Conservation (phyloP, 805 yeast genomes). For the Lipomyces orientalis region DNA sequence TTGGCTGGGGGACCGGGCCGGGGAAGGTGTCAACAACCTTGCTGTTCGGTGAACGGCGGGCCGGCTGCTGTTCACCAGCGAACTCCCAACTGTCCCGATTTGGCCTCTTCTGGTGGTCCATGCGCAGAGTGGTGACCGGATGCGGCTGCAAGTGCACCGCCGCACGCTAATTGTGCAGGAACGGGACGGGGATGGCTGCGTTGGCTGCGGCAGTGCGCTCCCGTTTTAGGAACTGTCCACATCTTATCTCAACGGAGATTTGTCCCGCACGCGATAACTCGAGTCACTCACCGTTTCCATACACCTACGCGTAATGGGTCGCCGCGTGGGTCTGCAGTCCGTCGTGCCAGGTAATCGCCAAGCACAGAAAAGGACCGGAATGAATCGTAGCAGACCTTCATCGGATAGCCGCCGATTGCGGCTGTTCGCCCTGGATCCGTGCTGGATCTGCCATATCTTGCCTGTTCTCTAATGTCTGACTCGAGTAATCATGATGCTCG, state of each 20-base stretch:
- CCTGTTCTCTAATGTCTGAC: too few species aligned
- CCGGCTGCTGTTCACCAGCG: background rate
- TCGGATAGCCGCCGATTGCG: too few species aligned
- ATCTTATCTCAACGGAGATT: background rate
- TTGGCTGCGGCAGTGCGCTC: background rate
- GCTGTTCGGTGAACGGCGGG: background rate
- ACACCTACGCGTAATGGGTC: too few species aligned
- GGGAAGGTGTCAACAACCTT: slow-evolving; percentile 8
- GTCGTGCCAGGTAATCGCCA: too few species aligned
- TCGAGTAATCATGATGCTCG: too few species aligned
- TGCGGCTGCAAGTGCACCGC: slow-evolving; percentile 16
- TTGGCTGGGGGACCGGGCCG: slow-evolving; percentile 13
- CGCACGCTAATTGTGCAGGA: slow-evolving; percentile 5
- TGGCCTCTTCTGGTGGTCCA: background rate
- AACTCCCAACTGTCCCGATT: slow-evolving; percentile 19
- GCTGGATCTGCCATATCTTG: too few species aligned
- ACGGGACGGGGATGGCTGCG: background rate
- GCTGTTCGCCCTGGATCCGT: too few species aligned
- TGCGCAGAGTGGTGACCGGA: background rate
- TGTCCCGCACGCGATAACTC: too few species aligned
- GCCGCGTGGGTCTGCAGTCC: too few species aligned
- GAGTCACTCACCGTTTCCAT: too few species aligned
- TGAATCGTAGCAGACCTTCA: too few species aligned
- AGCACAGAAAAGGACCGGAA: too few species aligned
- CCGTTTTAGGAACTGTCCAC: slow-evolving; percentile 3